Evolutionary conservation across 495 filamentous ascomycete species (phyloP).

Genomic region (Penicillium coffeae): DNA sequence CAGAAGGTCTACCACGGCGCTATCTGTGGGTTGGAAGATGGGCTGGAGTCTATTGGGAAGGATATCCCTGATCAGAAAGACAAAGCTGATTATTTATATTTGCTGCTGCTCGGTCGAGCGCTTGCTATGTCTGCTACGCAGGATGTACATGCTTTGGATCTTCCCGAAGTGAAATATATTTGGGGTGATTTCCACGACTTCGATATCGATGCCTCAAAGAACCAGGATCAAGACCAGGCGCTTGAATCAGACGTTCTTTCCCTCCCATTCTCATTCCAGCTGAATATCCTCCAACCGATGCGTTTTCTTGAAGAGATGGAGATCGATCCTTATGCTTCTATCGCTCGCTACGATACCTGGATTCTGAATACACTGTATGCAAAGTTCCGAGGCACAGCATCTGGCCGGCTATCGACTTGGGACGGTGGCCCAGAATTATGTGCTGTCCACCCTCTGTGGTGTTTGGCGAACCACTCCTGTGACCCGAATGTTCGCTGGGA

Average conservation of each 20-base stretch:
- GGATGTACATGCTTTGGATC: conserved; percentile 73
- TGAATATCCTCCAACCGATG: conserved; percentile 76
- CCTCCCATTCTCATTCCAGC: conserved; percentile 87
- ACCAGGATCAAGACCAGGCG: neutral
- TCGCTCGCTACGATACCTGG: conserved; percentile 76
- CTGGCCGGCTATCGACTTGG: conserved; percentile 66
- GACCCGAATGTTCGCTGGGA: conserved; percentile 93
- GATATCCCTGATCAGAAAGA: conserved; percentile 66
- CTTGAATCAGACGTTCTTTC: conserved; percentile 9
- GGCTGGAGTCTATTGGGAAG: conserved; percentile 74
- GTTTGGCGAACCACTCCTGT: conserved; percentile 87
- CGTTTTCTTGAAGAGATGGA: conserved; percentile 90
- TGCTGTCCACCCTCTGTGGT: conserved; percentile 74
- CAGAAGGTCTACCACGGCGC: conserved; percentile 75
- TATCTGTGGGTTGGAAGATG: conserved; percentile 72
- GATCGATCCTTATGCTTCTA: conserved; percentile 70
- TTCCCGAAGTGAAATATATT: conserved; percentile 83
- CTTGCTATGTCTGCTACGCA: conserved; percentile 86
- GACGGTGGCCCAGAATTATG: conserved; percentile 76
- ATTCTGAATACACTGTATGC: conserved; percentile 87
- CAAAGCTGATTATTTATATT: conserved; percentile 72
- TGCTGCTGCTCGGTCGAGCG: conserved; percentile 71
- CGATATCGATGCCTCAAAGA: conserved; percentile 12
- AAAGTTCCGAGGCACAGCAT: conserved; percentile 91
- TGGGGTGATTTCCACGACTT: conserved; percentile 75